phyloP scores from a whole-genome alignment of 164 flowering plant species.

The Umbilicus rupestris region DNA sequence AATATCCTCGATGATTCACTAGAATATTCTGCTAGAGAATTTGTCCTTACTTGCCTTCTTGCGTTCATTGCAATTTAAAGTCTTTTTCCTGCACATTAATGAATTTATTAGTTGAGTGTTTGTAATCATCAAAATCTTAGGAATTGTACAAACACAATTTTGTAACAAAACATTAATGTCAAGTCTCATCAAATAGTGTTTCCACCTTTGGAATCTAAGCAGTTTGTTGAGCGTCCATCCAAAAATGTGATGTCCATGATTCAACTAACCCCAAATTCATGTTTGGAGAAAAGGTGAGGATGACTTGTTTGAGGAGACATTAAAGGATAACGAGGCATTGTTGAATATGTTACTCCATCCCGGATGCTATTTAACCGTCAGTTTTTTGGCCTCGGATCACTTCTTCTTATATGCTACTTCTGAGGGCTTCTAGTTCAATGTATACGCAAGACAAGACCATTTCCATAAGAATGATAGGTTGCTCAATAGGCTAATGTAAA shows the following conservation, averaged over 20 bases:
- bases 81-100: no score
- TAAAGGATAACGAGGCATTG: constrained; percentile 67
- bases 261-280: constrained; percentile 57
- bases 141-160: no score
- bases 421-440: no score
- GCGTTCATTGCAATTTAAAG: no score
- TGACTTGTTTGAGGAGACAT: constrained; percentile 51
- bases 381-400: background rate
- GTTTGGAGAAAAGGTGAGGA: constrained; percentile 61
- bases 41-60: no score
- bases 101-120: no score
- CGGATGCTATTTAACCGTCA: background rate
- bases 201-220: constrained; percentile 1
- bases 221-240: constrained; percentile 94
- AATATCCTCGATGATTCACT: no score
- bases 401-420: no score
- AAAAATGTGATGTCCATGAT: constrained; percentile 83
- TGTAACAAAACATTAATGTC: no score
- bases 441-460: no score
- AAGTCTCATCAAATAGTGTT: background rate
- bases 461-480: background rate
- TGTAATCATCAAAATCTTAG: no score
- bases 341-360: background rate
- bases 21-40: no score
- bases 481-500: background rate